Percentiles rank a stretch among this genome's conserved stretches.
Evolutionary conservation across 805 yeast genomes (phyloP).

Genomic region (Sugiyamaella qingdaonensis): DNA sequence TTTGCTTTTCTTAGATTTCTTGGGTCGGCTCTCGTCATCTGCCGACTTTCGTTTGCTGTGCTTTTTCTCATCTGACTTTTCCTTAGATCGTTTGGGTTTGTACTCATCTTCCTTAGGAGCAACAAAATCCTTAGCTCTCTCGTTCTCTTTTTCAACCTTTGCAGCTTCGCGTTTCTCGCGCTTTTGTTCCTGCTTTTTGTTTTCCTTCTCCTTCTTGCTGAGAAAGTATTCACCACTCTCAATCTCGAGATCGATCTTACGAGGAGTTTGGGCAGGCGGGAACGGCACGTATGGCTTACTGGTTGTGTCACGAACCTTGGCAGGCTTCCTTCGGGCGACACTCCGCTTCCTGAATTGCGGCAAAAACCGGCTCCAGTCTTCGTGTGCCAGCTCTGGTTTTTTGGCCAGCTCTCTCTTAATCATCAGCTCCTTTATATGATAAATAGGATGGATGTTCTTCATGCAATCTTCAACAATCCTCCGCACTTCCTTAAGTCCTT

Average conservation of each 20-base stretch:
- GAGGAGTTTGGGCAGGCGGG: conserved; percentile 97
- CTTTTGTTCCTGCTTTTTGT: conserved; percentile 68
- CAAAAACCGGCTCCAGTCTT: conserved; percentile 94
- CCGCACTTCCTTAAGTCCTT: conserved; percentile 86
- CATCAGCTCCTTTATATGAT: conserved; percentile 95
- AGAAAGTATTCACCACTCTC: conserved; percentile 98
- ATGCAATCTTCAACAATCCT: conserved; percentile 97
- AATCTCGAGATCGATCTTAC: conserved; percentile 94
- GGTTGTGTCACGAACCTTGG: conserved; percentile 61
- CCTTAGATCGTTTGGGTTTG: conserved; percentile 35
- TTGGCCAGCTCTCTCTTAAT: conserved; percentile 92
- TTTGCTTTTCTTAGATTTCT: background rate
- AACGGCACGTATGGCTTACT: conserved; percentile 92
- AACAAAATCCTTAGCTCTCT: conserved; percentile 69
- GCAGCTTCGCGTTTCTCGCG: conserved; percentile 71
- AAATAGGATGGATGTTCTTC: conserved; percentile 96
- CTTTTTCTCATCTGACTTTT: conserved; percentile 17
- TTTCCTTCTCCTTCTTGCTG: conserved; percentile 76
- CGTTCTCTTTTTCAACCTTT: conserved; percentile 59
- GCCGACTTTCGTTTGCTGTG: conserved; percentile 2
- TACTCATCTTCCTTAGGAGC: conserved; percentile 79
- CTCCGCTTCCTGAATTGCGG: conserved; percentile 96
- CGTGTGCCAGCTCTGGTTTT: conserved; percentile 91
- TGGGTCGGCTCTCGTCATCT: background rate
- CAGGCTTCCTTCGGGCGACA: conserved; percentile 88